Evolutionary conservation across 1,284 basidiomycete genomes (phyloP).

Genomic region (Sparassis latifolia): DNA sequence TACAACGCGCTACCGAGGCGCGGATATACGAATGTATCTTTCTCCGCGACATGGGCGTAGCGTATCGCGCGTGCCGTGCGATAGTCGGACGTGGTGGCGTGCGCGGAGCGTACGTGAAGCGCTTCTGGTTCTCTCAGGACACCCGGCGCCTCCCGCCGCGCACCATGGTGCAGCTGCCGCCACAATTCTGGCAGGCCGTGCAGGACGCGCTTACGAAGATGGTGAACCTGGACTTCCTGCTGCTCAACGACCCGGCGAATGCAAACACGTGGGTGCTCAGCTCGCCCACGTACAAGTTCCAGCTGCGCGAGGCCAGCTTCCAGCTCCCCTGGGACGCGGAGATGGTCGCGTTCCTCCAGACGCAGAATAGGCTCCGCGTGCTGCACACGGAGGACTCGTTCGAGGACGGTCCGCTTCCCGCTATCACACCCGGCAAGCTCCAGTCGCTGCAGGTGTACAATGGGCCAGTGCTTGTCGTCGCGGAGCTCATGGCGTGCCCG

Average conservation of each 20-base stretch:
- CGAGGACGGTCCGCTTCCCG: constrained; percentile 12
- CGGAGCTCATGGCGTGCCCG: constrained; percentile 21
- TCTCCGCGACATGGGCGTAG: constrained; percentile 17
- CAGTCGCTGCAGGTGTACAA: constrained; percentile 19
- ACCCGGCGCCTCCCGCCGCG: constrained; percentile 7
- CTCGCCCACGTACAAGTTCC: constrained; percentile 18
- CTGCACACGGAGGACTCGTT: constrained; percentile 15
- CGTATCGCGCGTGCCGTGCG: constrained; percentile 16
- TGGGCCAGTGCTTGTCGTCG: constrained; percentile 22
- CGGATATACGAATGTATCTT: constrained; percentile 20
- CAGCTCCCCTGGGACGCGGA: constrained; percentile 23
- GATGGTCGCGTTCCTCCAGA: constrained; percentile 23
- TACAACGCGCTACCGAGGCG: constrained; percentile 23
- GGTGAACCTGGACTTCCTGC: constrained; percentile 20
- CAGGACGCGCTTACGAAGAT: constrained; percentile 18
- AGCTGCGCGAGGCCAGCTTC: constrained; percentile 21
- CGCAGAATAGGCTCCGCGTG: constrained; percentile 19
- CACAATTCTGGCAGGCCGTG: constrained; percentile 22
- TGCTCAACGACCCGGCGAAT: constrained; percentile 18
- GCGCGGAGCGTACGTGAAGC: constrained; percentile 22
- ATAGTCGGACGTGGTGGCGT: constrained; percentile 12
- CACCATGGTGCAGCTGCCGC: constrained; percentile 10
- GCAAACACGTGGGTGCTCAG: constrained; percentile 23
- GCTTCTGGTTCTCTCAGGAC: constrained; percentile 22
- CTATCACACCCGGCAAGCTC: constrained; percentile 14